Base-by-base conservation (phyloP, 805 yeast species). In the Lipomyces starkeyi region DNA sequence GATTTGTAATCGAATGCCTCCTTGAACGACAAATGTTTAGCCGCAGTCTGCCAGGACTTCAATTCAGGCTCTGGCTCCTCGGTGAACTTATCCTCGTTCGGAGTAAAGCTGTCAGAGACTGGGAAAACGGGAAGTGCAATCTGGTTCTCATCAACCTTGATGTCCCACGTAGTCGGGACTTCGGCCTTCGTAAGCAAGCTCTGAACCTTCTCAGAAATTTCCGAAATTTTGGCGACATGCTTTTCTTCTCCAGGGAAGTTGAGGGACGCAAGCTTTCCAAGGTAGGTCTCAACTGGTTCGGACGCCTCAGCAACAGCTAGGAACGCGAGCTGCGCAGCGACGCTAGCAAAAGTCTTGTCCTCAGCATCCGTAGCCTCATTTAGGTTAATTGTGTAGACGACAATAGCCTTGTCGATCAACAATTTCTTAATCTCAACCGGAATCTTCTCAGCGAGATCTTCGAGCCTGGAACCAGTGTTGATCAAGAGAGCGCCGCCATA, bases 241-340 rank as follows among this genome's bases (percentile, higher is more conserved):
- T 49, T 66, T 7, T 29, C 58, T 11, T 20, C 64, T 27, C 58
- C 54, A 58, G 20, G 55, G 17, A 62, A 72, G 71, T 74, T 77
- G 68, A 70, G 74, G 57, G 56, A 62, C 29, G 73, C 68, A 62
- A 65, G 58, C 8, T 71, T 76, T 70, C 70, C 76, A 61, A 68
- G 74, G 74, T 60, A 76, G 69, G 37, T 64, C 67, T 73, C 77
- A 58, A 65, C 70, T 34, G 74, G 74, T 20, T 56, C 73, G 72
- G 73, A 84, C 17, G 92, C 91, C 70, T 84, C 86, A 7, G 90
- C 85, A 56, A 84, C 81, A 68, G 84, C 84, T 97, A 97, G 92
- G 82, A 91, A 89, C 0, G 88, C 91, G 55, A 89, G 86, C 80
- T 93, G 97, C 66, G 86, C 80, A 61, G 92, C 91, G 77, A 93